Evolutionary conservation across 2,329 filamentous ascomycete genomes (phyloP).

Genomic region (Pseudocercospora cruenta): DNA sequence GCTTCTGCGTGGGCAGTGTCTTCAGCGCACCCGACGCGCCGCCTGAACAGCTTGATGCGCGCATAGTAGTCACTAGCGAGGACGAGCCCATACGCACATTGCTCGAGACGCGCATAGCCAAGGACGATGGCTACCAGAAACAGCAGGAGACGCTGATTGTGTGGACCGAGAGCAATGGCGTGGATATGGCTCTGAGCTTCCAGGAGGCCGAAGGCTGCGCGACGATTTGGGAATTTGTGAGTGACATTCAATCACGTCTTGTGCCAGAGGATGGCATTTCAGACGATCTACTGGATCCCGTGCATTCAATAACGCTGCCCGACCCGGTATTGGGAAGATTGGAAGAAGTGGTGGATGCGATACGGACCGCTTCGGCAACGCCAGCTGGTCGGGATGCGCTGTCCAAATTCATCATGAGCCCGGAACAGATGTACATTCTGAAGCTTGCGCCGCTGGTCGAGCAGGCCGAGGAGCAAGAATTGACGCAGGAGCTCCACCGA

Average conservation of each 20-base stretch:
- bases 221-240: slow-evolving; percentile 94
- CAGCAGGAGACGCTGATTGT: slow-evolving; percentile 99
- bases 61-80: slow-evolving; percentile 90
- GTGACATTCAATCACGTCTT: slow-evolving; percentile 77
- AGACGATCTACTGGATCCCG: slow-evolving; percentile 79
- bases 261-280: slow-evolving; percentile 78
- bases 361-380: slow-evolving; percentile 76
- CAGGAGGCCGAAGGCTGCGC: slow-evolving; percentile 95
- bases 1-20: slow-evolving; percentile 83
- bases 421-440: slow-evolving; percentile 73
- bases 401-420: slow-evolving; percentile 80
- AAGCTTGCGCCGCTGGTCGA: slow-evolving; percentile 85
- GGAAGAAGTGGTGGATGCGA: slow-evolving; percentile 79
- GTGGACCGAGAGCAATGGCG: slow-evolving; percentile 89
- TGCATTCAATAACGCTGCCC: slow-evolving; percentile 74
- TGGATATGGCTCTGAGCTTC: slow-evolving; percentile 97
- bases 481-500: slow-evolving; percentile 80
- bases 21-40: slow-evolving; percentile 51
- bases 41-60: slow-evolving; percentile 70
- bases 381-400: slow-evolving; percentile 80
- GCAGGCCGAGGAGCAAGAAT: slow-evolving; percentile 89
- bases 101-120: slow-evolving; percentile 85
- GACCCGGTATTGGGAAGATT: slow-evolving; percentile 80
- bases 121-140: slow-evolving; percentile 96
- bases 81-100: slow-evolving; percentile 83